phyloP scores from a whole-genome alignment of 495 filamentous ascomycete species.

The Penicillium canescens region DNA sequence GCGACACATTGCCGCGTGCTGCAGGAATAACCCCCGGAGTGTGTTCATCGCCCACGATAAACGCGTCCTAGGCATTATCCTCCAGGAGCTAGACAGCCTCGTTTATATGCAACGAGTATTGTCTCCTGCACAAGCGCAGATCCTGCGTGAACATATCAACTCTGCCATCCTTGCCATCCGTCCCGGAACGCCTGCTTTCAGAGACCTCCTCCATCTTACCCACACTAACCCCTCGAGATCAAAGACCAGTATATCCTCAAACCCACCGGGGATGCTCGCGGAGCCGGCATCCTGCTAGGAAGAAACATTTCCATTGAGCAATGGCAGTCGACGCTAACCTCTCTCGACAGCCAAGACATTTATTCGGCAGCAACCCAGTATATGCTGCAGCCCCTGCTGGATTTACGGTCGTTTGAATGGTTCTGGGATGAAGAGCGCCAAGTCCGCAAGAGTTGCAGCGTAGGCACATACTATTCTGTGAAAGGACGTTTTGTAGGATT shows the following conservation, averaged over 20 bases:
- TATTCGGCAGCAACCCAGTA: slow-evolving; percentile 4
- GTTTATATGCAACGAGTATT: slow-evolving; percentile 18
- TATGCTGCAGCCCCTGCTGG: slow-evolving; percentile 19
- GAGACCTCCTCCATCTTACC: background rate
- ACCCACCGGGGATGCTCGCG: slow-evolving; percentile 25
- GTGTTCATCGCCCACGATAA: slow-evolving; percentile 42
- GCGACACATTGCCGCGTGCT: slow-evolving; percentile 21
- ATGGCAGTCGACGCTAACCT: slow-evolving; percentile 15
- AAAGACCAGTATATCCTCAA: slow-evolving; percentile 35
- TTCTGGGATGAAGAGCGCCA: slow-evolving; percentile 1
- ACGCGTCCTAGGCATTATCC: slow-evolving; percentile 37
- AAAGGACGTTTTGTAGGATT: slow-evolving; percentile 17
- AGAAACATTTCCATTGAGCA: slow-evolving; percentile 20
- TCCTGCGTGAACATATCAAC: slow-evolving; percentile 16
- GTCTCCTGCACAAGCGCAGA: slow-evolving; percentile 22
- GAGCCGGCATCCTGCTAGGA: slow-evolving; percentile 39
- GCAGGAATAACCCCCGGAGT: slow-evolving; percentile 38
- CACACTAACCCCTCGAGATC: background rate
- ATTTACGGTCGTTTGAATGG: slow-evolving; percentile 12
- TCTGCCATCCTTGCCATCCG: slow-evolving; percentile 13
- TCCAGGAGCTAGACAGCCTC: slow-evolving; percentile 29
- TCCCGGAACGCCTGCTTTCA: slow-evolving; percentile 8
- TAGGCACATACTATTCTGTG: slow-evolving; percentile 23
- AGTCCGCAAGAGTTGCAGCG: slow-evolving; percentile 2
- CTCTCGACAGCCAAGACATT: background rate